Percentiles rank a stretch among this genome's conserved stretches.
Evolutionary conservation across 768 basidiomycete species (phyloP).

Genomic region (Xerocomellus chrysenteron): DNA sequence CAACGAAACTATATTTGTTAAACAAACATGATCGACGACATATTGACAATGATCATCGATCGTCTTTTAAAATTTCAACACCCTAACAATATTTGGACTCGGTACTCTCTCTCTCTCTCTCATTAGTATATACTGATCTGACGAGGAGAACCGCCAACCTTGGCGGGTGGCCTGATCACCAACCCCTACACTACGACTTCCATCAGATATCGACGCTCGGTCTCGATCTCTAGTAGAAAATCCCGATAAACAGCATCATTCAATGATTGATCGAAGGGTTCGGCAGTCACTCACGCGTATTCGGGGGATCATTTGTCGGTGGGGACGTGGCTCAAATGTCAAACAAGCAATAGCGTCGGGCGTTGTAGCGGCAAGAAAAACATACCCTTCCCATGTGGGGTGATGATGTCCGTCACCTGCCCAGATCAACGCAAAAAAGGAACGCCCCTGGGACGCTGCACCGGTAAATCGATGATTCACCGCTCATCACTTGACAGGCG

Average conservation of each 20-base stretch:
- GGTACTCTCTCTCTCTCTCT: no score
- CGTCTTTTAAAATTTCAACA: no score
- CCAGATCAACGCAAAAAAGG: no score
- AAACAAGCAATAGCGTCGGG: neutral
- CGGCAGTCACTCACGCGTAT: no score
- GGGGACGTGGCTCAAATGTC: neutral
- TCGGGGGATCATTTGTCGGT: neutral
- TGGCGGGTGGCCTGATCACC: neutral
- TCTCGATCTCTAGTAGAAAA: neutral
- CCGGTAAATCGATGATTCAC: neutral
- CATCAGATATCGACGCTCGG: neutral
- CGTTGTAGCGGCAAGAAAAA: neutral
- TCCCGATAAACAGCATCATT: conserved; percentile 1
- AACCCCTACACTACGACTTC: no score
- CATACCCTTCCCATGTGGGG: neutral
- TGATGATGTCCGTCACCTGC: neutral
- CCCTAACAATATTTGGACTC: no score
- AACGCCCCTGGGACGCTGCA: neutral
- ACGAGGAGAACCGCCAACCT: no score
- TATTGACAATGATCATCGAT: no score
- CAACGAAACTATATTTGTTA: no score
- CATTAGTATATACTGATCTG: no score
- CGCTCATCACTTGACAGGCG: neutral
- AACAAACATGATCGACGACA: no score
- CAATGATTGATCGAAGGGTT: neutral